Percentiles rank a stretch among this genome's conserved stretches.
Evolutionary conservation across 139 green algal genomes (phyloP).

Genomic region (Nannochloris sp.): DNA sequence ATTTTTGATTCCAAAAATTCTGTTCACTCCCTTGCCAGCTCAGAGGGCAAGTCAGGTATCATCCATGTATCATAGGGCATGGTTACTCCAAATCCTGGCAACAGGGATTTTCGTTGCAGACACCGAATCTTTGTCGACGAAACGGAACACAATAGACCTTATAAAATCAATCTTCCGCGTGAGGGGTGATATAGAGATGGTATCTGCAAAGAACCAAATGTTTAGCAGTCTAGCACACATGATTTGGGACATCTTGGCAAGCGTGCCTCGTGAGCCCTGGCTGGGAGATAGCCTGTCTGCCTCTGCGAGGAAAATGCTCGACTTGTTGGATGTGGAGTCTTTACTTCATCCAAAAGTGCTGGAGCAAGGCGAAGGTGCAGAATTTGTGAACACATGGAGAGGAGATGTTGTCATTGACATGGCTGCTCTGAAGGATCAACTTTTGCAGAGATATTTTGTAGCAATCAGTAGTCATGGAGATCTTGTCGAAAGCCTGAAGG

Average conservation of each 20-base stretch:
- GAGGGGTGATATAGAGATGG: neutral
- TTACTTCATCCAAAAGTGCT: constrained; percentile 1
- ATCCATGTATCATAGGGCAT: constrained; percentile 37
- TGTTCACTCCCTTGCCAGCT: constrained; percentile 8
- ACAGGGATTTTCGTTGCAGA: constrained; percentile 14
- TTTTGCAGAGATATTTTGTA: constrained; percentile 24
- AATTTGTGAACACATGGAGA: neutral
- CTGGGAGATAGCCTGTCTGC: constrained; percentile 1
- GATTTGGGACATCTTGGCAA: neutral
- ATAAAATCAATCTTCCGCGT: neutral
- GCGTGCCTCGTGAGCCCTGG: constrained; percentile 10
- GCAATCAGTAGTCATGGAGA: constrained; percentile 15
- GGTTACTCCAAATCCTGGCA: constrained; percentile 37
- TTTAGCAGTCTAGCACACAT: constrained; percentile 11
- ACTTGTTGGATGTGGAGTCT: constrained; percentile 24
- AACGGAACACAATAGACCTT: neutral
- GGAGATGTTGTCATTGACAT: constrained; percentile 31
- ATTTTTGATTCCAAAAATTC: constrained; percentile 18
- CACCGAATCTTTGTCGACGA: neutral
- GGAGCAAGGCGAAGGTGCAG: constrained; percentile 18
- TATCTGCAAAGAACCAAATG: neutral
- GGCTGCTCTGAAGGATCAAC: constrained; percentile 21
- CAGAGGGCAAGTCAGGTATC: neutral
- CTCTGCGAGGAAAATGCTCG: constrained; percentile 18
- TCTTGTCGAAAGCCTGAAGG: constrained; percentile 20